phyloP scores from a whole-genome alignment of 208 protist genomes.

The Wallacemonas sp. region DNA sequence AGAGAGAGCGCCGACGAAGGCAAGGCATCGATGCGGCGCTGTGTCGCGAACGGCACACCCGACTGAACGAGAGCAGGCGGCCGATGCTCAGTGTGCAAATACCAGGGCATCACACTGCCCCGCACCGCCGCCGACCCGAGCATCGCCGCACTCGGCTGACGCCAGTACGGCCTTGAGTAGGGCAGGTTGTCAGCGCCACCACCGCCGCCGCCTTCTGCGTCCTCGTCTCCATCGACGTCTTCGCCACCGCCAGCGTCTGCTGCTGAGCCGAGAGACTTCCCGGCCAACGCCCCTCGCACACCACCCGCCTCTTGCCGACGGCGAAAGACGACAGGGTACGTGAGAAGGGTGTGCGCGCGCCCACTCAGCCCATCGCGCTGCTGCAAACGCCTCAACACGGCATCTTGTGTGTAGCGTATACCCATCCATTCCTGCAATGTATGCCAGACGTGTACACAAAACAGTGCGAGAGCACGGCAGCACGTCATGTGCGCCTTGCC shows the following conservation, averaged over 20 bases:
- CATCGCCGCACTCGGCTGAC: conserved; percentile 45
- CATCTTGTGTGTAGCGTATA: conserved; percentile 5
- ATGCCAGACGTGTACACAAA: not conserved
- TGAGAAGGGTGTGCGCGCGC: conserved; percentile 11
- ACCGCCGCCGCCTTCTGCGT: too few species aligned
- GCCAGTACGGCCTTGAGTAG: conserved; percentile 23
- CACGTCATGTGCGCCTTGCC: not conserved
- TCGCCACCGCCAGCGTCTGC: too few species aligned
- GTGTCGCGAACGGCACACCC: not conserved
- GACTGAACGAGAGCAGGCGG: not conserved
- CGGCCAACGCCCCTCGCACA: not conserved
- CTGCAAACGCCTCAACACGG: conserved; percentile 9
- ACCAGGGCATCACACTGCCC: conserved; percentile 41
- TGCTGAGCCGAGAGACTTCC: not conserved
- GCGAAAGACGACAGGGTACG: conserved; percentile 7
- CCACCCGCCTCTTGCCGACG: not conserved
- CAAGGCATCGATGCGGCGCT: not conserved
- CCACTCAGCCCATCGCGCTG: conserved; percentile 6
- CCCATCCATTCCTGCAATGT: conserved; percentile 2
- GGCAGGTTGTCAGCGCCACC: not conserved
- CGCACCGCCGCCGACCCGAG: conserved; percentile 34
- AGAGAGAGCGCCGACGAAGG: not conserved
- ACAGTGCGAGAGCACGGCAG: not conserved
- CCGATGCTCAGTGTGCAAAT: conserved; percentile 4
- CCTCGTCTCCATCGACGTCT: too few species aligned